Base-by-base conservation (phyloP, 345 rosid genomes). In the Cardiospermum halicacabum region DNA sequence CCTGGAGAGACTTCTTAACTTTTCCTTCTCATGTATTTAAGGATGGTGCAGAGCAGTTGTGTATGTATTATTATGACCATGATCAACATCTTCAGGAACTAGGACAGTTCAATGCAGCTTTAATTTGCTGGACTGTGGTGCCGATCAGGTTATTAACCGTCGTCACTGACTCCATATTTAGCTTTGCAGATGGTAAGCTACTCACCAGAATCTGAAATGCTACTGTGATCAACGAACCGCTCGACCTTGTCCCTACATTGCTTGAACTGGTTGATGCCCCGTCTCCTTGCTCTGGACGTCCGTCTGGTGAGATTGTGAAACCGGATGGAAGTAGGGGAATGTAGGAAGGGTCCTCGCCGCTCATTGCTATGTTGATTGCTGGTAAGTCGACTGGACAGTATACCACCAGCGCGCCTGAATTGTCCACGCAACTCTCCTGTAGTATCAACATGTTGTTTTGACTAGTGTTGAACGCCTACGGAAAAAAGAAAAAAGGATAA, bases 321-420 rank as follows among this genome's bases (percentile, higher is more conserved):
- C 99, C 99, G 11, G 99, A 94, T n/a, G 99, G 93, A n/a, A 91
- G 80, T 19, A 91, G 73, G 0, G 96, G 95, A 39, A 94, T 84
- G 77, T 77, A 87, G 16, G 96, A 88, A 6, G 99, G 87, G 63
- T 94, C 99, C 58, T 89, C 97, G 0, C 97, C 99, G 22, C 84
- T 91, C 92, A 91, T 89, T 60, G 96, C 96, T n/a, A 91, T 71
- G 81, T 89, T 84, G 68, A 94, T 72, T 11, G 91, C 87, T 0
- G 92, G 75, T 60, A 91, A 77, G 66, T 94, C 99, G 30, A 94
- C 89, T 0, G 99, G 95, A 72, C 97, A 86, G 61, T 91, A 91
- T 11, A 91, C 88, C 32, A 94, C 84, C 0, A 91, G 77, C 12
- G 96, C 85, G 37, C 91, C 99, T 10, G 99, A 85, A 34, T 84